Evolutionary conservation across 495 filamentous ascomycete genomes (phyloP).

Genomic region (Penicillium macrosclerotiorum): DNA sequence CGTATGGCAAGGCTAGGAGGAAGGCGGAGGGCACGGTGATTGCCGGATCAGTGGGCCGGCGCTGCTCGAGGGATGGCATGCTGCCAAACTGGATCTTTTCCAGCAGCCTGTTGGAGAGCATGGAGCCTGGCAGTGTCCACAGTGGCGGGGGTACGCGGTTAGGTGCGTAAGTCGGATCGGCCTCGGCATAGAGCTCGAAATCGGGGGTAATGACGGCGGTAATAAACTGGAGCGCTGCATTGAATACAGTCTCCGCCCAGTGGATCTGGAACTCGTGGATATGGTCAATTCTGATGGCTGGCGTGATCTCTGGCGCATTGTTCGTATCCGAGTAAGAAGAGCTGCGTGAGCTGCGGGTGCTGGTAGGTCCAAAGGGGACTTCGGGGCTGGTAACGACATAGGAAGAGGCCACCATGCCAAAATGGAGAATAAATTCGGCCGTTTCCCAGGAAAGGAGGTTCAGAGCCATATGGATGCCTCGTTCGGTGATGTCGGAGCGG

Average conservation of each 20-base stretch:
- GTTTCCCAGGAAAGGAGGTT: conserved; percentile 27
- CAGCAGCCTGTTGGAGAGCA: conserved; percentile 13
- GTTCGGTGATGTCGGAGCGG: conserved; percentile 14
- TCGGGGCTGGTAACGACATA: conserved; percentile 15
- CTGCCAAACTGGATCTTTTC: conserved; percentile 21
- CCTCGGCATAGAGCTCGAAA: conserved; percentile 22
- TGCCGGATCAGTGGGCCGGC: conserved; percentile 9
- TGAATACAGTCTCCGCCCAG: conserved; percentile 16
- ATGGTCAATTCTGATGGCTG: conserved; percentile 4
- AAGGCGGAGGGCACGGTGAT: conserved; percentile 21
- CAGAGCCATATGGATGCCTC: conserved; percentile 25
- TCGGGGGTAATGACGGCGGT: conserved; percentile 9
- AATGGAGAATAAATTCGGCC: conserved; percentile 26
- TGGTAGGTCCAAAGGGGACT: neutral
- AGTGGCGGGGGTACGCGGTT: conserved; percentile 28
- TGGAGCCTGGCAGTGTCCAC: conserved; percentile 5
- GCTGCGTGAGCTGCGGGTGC: neutral
- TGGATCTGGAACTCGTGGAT: conserved; percentile 10
- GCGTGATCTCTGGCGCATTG: neutral
- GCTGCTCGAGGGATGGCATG: conserved; percentile 5
- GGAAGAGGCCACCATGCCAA: conserved; percentile 16
- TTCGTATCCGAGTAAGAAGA: neutral
- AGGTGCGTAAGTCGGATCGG: conserved; percentile 14
- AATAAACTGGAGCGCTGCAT: conserved; percentile 21
- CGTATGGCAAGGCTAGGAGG: conserved; percentile 24